Base-by-base conservation (phyloP, 2,329 filamentous ascomycete genomes). In the Nothophoma quercina region DNA sequence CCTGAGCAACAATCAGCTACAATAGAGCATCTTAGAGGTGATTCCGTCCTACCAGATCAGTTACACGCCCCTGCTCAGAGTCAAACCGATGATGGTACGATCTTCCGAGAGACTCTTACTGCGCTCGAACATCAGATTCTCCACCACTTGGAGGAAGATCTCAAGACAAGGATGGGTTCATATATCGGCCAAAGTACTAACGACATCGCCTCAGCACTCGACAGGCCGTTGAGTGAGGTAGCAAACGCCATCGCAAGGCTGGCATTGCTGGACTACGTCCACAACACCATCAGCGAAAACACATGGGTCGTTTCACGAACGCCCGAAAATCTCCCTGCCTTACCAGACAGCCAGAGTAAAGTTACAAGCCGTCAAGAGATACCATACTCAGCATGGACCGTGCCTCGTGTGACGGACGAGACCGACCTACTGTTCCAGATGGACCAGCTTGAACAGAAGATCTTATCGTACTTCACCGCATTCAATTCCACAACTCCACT, bases 251-350 rank as follows among this genome's bases (percentile, higher is more conserved):
- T 58, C 3, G 15, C 34, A 8, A 49, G 41, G 12, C 42, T 66
- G 7, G 50, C 47, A 18, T 28, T 4, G 13, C 18, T 51, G 13
- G 12, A 36, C 2, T 26, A 53, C 3, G 45, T 64, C 9, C 62
- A 65, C 19, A 61, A 53, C 15, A 67, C 60, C 23, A 22, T 61
- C 10, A 49, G 61, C 7, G 25, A 21, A 1, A 26, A 44, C 15
- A 67, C 59, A 2, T 65, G 64, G 64, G 62, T 65, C 1, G 25
- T 62, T 4, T 59, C 62, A 8, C 39, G 35, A 7, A 23, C 42
- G 28, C 59, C 55, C 3, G 19, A 47, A 28, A 30, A 60, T 9
- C 55, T 62, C 5, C 57, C 52, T 2, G 33, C 25, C 7, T 30
- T 56, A 3, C 7, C 18, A 8, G 28, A 41, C 12, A 12, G 19